Conservation (phyloP, 148 eudicot genomes). For the Vaccinium vitisidaea region DNA sequence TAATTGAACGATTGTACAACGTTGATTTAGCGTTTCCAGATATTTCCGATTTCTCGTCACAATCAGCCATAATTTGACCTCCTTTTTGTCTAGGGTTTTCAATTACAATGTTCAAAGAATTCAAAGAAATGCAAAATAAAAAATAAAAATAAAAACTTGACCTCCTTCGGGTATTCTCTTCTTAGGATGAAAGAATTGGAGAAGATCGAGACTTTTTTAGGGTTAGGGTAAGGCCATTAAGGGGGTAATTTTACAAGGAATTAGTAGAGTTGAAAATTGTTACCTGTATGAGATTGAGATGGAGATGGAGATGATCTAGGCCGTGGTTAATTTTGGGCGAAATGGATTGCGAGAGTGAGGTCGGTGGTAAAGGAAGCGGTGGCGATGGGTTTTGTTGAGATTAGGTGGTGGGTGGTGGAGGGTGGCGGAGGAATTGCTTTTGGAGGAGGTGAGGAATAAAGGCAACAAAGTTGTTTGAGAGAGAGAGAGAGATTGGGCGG, state of each 20-base stretch:
- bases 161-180: neutral
- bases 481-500: neutral
- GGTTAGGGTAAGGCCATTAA: neutral
- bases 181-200: neutral
- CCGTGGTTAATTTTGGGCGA: neutral
- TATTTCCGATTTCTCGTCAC: conserved; percentile 14
- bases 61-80: conserved; percentile 11
- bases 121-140: neutral
- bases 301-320: conserved; percentile 9
- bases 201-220: neutral
- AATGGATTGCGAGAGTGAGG: neutral
- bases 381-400: neutral
- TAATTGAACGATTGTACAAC: conserved; percentile 54
- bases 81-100: neutral
- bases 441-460: conserved; percentile 11
- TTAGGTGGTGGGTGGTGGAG: conserved; percentile 2
- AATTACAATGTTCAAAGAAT: neutral
- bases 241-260: neutral
- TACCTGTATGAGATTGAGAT: neutral
- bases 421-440: conserved; percentile 4
- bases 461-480: neutral
- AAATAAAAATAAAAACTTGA: neutral
- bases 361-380: neutral
- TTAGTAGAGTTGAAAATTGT: neutral
- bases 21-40: conserved; percentile 16